Conservation (phyloP, 768 basidiomycete species). For the Ephemerocybe angulata region DNA sequence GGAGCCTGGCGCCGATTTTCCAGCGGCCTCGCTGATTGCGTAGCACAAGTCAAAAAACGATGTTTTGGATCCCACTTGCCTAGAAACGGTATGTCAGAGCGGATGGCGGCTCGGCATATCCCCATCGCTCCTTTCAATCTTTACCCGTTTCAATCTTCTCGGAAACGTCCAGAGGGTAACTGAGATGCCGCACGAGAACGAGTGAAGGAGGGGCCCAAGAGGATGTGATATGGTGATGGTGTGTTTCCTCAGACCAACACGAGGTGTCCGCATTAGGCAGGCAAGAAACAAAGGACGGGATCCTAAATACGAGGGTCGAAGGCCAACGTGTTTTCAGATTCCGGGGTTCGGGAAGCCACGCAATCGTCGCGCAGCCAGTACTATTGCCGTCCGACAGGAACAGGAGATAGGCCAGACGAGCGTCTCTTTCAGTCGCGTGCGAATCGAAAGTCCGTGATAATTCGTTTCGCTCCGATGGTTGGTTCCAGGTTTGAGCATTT, state of each 20-base stretch:
- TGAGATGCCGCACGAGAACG: constrained; percentile 18
- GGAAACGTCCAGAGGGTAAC: constrained; percentile 21
- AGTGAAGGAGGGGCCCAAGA: constrained; percentile 24
- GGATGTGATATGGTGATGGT: constrained; percentile 26
- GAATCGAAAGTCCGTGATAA: neutral
- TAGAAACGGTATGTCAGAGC: constrained; percentile 21
- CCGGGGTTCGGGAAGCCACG: constrained; percentile 69
- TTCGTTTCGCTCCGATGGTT: constrained; percentile 1
- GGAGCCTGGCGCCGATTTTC: constrained; percentile 68
- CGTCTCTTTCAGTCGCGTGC: neutral
- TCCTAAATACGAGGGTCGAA: constrained; percentile 38
- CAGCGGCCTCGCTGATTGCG: constrained; percentile 63
- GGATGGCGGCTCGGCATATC: constrained; percentile 24
- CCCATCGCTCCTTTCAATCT: constrained; percentile 20
- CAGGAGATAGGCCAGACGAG: constrained; percentile 47
- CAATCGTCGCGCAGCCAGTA: constrained; percentile 55
- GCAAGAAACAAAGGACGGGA: constrained; percentile 49
- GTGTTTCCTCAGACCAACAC: constrained; percentile 26
- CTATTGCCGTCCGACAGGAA: constrained; percentile 55
- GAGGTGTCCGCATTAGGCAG: constrained; percentile 54
- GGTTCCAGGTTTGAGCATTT: neutral
- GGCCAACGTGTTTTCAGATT: constrained; percentile 61
- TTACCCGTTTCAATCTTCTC: constrained; percentile 15
- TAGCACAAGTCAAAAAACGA: constrained; percentile 50
- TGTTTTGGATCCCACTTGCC: constrained; percentile 11